Base-by-base conservation (phyloP, 352 stramenopile species). In the Pythium plurisporium region DNA sequence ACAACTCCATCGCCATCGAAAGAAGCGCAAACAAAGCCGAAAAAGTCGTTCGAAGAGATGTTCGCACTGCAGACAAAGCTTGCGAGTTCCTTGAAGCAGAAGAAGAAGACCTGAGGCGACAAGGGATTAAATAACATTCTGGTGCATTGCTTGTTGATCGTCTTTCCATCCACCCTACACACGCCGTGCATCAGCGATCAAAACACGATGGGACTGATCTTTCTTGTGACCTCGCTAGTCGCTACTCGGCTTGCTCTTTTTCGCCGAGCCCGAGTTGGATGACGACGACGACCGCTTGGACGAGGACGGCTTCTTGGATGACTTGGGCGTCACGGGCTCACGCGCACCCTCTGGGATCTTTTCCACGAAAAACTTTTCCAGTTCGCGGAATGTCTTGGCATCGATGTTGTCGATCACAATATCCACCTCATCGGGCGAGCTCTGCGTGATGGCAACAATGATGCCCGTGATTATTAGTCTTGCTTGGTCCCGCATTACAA, bases 321-420 rank as follows among this genome's bases (percentile, higher is more conserved):
- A 87, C 61, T 80, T 87, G 11, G 81, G 76, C 42, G 78, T 88
- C 54, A 91, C 70, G 3, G 77, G 65, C 61, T 89, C 76, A 46
- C 74, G 77, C 34, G 73, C 85, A 12, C 73, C 79, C 61, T 88
- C 79, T 0, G 82, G 80, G 12, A 93, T 73, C 27, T 82, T 86
- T 37, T 91, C 79, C 37, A 80, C 57, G 31, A 96, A 73, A 23
- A 92, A 86, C 42, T 86, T 88, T 51, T 94, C 76, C 49, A 95
- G 42, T 9, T 91, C 83, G 36, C 82, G 83, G 68, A 96, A 96
- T 30, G 86, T 96, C 60, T 91, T 91, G 54, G 74, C 73, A 64
- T 96, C 86, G 48, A 96, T 93, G 41, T 79, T 69, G 62, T 96
- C 88, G 27, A 96, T 74, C 37, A 94, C 76, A 55, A 96, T 90